A percentile compares a stretch with the other conserved stretches of the same genome.
phyloP scores from a whole-genome alignment of 2,329 filamentous ascomycete species.

The Malbranchea cinnamomea region DNA sequence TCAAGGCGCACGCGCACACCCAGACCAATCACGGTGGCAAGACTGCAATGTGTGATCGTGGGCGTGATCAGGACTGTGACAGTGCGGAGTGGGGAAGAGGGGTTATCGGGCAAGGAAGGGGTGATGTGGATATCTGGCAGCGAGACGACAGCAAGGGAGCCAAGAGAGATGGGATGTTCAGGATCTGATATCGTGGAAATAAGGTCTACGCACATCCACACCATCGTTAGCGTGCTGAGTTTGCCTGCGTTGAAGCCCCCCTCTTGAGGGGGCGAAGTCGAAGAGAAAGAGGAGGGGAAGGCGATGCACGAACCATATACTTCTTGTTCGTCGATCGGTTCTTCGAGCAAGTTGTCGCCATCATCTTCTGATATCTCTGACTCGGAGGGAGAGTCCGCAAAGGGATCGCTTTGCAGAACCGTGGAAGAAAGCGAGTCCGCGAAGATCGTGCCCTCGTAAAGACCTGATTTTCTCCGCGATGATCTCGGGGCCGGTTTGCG shows the following conservation, averaged over 20 bases:
- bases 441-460: constrained; percentile 31
- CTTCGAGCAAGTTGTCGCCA: constrained; percentile 46
- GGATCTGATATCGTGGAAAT: constrained; percentile 92
- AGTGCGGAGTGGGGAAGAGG: constrained; percentile 47
- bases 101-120: constrained; percentile 45
- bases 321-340: constrained; percentile 92
- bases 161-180: constrained; percentile 87
- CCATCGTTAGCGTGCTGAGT: no score
- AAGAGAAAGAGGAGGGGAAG: background rate
- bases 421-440: constrained; percentile 37
- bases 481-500: constrained; percentile 32
- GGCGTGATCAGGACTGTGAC: constrained; percentile 86
- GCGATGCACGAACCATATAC: constrained; percentile 55
- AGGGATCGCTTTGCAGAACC: constrained; percentile 35
- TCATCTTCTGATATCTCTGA: constrained; percentile 26
- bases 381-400: constrained; percentile 27
- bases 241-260: constrained; percentile 18
- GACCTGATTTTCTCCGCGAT: constrained; percentile 18
- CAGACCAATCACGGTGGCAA: constrained; percentile 90
- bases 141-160: constrained; percentile 86
- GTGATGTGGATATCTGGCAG: constrained; percentile 81
- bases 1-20: constrained; percentile 85
- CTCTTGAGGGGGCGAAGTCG: background rate
- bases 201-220: constrained; percentile 51
- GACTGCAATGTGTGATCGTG: constrained; percentile 90